Conservation (phyloP, 305 asterid species). For the Ajuga reptans region DNA sequence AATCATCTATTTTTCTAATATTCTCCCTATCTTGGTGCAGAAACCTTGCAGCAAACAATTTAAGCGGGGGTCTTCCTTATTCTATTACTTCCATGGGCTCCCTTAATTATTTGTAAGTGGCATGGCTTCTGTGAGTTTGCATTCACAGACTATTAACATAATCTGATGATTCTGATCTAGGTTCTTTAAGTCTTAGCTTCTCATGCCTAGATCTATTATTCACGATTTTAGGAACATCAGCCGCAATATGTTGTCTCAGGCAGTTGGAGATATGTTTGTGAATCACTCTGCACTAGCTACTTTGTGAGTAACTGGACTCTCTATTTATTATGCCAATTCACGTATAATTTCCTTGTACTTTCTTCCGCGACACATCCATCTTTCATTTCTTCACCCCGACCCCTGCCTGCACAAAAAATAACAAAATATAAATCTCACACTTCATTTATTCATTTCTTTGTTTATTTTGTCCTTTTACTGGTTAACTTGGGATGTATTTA, state of each 20-base stretch:
- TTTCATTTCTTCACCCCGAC: neutral
- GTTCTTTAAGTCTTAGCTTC: constrained; percentile 17
- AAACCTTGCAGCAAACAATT: constrained; percentile 75
- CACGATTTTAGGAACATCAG: constrained; percentile 64
- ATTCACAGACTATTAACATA: constrained; percentile 9
- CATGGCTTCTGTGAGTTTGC: constrained; percentile 18
- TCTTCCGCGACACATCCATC: neutral
- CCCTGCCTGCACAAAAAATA: too few species aligned
- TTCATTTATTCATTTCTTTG: neutral
- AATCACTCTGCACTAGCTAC: constrained; percentile 57
- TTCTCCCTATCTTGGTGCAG: constrained; percentile 39
- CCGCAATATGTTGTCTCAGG: constrained; percentile 50
- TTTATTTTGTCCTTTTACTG: too few species aligned
- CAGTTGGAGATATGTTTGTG: constrained; percentile 70
- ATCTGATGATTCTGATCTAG: constrained; percentile 8
- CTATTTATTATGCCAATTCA: constrained; percentile 8
- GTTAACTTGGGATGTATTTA: neutral
- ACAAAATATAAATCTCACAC: neutral
- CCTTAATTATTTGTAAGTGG: constrained; percentile 71
- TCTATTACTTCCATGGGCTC: constrained; percentile 51
- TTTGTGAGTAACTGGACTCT: constrained; percentile 45
- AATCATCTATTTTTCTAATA: constrained; percentile 16
- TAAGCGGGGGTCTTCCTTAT: constrained; percentile 76
- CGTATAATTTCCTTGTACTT: neutral
- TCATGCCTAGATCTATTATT: constrained; percentile 24